A percentile compares a stretch with the other conserved stretches of the same genome.
Evolutionary conservation across 306 rosid genomes (phyloP).

Genomic region (Quillaja saponaria): DNA sequence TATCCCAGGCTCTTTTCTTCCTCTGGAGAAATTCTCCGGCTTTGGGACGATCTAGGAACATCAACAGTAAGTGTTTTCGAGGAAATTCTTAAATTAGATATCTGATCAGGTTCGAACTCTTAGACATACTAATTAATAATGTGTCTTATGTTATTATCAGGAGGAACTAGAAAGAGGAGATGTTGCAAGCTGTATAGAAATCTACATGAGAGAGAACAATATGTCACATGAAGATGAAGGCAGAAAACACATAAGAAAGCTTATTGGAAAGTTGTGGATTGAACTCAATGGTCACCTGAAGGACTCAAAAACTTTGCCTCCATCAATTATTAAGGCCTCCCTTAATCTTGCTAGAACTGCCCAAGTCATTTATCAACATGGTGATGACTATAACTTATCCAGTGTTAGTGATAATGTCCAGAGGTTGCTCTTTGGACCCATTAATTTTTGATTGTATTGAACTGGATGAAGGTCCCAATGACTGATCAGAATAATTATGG

Average conservation of each 20-base stretch:
- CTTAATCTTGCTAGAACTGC: conserved; percentile 53
- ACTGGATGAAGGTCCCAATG: too few relatives aligned
- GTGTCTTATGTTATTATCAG: conserved; percentile 13
- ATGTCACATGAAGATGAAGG: conserved; percentile 31
- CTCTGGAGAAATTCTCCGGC: conserved; percentile 46
- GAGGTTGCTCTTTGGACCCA: conserved; percentile 30
- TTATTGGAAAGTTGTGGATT: conserved; percentile 35
- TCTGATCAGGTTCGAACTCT: too few relatives aligned
- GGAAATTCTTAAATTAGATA: too few relatives aligned
- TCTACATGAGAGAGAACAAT: conserved; percentile 30
- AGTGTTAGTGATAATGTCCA: conserved; percentile 43
- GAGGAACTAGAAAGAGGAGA: conserved; percentile 54
- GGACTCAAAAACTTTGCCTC: conserved; percentile 11
- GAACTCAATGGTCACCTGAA: conserved; percentile 38
- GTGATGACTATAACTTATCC: conserved; percentile 38
- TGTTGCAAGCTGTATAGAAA: conserved; percentile 39
- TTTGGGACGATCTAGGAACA: conserved; percentile 56
- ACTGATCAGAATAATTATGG: too few relatives aligned
- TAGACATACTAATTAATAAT: neutral
- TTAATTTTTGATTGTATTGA: neutral
- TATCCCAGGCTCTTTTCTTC: conserved; percentile 47
- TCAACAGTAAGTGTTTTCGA: conserved; percentile 28
- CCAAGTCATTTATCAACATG: conserved; percentile 48
- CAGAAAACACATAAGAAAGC: conserved; percentile 31
- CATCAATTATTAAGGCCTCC: conserved; percentile 28